These are phyloP conservation scores for Senna siamea DNA, from an alignment of 306 rosid species.

Conservation along the genomic window DNA sequence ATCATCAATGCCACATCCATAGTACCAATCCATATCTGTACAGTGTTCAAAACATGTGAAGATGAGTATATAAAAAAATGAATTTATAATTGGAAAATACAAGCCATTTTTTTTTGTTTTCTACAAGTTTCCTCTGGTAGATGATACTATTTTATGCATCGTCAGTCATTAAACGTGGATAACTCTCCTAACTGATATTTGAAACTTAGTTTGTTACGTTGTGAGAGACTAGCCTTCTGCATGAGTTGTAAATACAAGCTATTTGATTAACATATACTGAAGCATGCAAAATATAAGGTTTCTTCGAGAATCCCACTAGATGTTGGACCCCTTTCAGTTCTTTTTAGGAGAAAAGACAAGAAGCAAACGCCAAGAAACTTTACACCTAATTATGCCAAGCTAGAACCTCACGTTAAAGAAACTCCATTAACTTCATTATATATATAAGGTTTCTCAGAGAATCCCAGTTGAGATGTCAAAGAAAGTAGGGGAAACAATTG, in stretches of 20 bases:
- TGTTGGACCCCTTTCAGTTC: neutral
- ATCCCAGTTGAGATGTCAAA: neutral
- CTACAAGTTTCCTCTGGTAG: too few relatives aligned
- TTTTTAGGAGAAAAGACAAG: neutral
- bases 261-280: slow-evolving; percentile 1
- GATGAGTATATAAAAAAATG: slow-evolving; percentile 17
- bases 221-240: too few relatives aligned
- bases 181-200: too few relatives aligned
- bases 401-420: slow-evolving; percentile 13
- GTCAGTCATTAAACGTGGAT: too few relatives aligned
- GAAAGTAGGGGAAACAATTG: neutral
- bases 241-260: slow-evolving; percentile 3
- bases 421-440: too few relatives aligned
- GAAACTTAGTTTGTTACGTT: too few relatives aligned
- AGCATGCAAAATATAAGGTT: too few relatives aligned
- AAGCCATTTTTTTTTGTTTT: too few relatives aligned
- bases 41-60: slow-evolving; percentile 16
- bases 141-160: too few relatives aligned
- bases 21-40: slow-evolving; percentile 73
- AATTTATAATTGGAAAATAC: neutral
- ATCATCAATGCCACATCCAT: slow-evolving; percentile 49
- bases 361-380: neutral
- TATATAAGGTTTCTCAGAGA: neutral
- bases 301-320: neutral
- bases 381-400: neutral